phyloP scores from a whole-genome alignment of 352 stramenopile genomes.

The Phytophthora tubulina region DNA sequence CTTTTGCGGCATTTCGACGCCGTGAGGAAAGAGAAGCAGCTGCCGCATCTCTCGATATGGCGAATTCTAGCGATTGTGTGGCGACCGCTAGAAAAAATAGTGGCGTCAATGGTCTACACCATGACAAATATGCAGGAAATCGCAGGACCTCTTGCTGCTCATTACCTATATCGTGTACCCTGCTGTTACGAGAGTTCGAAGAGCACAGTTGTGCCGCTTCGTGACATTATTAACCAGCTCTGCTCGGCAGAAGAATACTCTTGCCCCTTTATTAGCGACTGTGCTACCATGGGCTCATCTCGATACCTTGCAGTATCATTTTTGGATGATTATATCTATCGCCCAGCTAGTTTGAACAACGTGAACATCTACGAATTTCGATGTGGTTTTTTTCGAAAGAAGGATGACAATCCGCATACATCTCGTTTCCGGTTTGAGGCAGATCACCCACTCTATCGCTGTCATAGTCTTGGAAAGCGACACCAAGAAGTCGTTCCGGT shows the following conservation, averaged over 20 bases:
- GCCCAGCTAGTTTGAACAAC: not conserved
- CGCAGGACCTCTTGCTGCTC: conserved; percentile 1
- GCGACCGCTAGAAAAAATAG: not conserved
- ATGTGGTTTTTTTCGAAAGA: conserved; percentile 4
- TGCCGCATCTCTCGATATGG: not conserved
- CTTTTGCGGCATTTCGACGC: not conserved
- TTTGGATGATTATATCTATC: conserved; percentile 19
- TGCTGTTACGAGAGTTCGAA: conserved; percentile 12
- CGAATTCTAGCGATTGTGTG: not conserved
- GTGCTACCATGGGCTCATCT: not conserved
- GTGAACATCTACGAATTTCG: conserved; percentile 3
- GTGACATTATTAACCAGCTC: conserved; percentile 7
- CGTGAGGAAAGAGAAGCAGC: not conserved
- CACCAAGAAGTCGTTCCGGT: not conserved
- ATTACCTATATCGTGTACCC: conserved; percentile 8
- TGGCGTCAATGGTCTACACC: conserved; percentile 12
- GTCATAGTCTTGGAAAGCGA: not conserved
- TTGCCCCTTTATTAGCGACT: not conserved
- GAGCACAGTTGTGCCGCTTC: not conserved
- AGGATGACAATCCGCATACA: not conserved
- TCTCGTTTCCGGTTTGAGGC: not conserved
- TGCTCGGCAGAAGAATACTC: not conserved
- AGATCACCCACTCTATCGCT: not conserved
- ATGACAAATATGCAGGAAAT: conserved; percentile 9
- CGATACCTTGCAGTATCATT: conserved; percentile 1